Evolutionary conservation across 2,329 filamentous ascomycete genomes (phyloP), one percentile per base, ranked within the genome.

Genomic region (Fusarium sp.): DNA sequence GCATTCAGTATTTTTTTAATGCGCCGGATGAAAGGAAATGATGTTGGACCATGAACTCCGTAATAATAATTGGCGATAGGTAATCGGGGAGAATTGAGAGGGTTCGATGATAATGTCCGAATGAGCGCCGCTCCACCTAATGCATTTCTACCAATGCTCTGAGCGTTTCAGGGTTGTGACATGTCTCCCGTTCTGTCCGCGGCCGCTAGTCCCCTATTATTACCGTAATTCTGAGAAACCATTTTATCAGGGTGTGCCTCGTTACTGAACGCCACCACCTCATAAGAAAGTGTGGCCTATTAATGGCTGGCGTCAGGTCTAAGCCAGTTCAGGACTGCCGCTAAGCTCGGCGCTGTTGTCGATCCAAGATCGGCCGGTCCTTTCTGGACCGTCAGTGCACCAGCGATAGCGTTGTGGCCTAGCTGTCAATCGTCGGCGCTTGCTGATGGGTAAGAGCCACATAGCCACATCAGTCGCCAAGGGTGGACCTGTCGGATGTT

Each of bases 351-450:
- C 45, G 39, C 52, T 56, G 20, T 57, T 57, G 71, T 69, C 68
- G 71, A 73, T 73, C 71, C 70, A 61, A 68, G 71, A 73, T 73
- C 71, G 62, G 50, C 70, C 66, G 68, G 67, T 49, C 45, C 62
- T 61, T 35, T 32, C 40, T 56, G 53, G 33, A 55, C 60, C 57
- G 52, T 54, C 53, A 58, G 27, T 41, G 45, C 45, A 25, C 40
- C 60, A 63, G 57, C 43, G 54, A 63, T 73, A 72, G 71, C 57
- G 68, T 55, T 45, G 37, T 60, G 27, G 44, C 56, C 65, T 60
- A 72, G 71, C 65, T 72, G 71, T 72, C 67, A 73, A 72, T 72
- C 62, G 59, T 65, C 58, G 71, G 70, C 62, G 68, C 62, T 63
- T 62, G 52, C 47, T 45, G 49, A 65, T 32, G 67, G 62, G 57